phyloP scores from a whole-genome alignment of 2,329 filamentous ascomycete species.

The Alternaria gaisen region DNA sequence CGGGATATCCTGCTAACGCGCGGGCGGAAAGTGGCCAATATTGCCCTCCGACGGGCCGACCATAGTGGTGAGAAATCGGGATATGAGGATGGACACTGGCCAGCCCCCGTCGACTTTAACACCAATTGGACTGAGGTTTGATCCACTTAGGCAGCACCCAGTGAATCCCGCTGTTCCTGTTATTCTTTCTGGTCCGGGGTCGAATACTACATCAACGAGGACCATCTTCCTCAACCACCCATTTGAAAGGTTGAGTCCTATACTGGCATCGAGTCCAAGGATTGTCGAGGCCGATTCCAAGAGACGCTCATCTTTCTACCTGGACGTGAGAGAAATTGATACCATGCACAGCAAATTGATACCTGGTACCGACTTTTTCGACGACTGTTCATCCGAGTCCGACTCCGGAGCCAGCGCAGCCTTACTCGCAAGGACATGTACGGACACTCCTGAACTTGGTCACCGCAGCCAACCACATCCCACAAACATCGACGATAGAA shows the following conservation, averaged over 20 bases:
- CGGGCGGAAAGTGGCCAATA: background rate
- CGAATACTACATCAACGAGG: constrained; percentile 19
- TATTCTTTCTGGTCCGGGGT: constrained; percentile 14
- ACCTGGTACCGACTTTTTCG: constrained; percentile 42
- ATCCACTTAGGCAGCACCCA: constrained; percentile 21
- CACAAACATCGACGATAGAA: background rate
- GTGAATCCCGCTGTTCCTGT: constrained; percentile 13
- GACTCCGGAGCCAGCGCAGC: constrained; percentile 38
- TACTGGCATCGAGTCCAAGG: constrained; percentile 40
- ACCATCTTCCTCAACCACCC: constrained; percentile 37
- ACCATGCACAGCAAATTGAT: constrained; percentile 31
- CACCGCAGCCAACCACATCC: constrained; percentile 16
- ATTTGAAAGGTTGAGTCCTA: constrained; percentile 39
- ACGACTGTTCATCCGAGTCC: constrained; percentile 34
- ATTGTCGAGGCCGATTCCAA: constrained; percentile 33
- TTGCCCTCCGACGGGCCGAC: background rate
- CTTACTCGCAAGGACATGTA: constrained; percentile 25
- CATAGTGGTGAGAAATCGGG: background rate
- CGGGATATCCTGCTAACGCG: constrained; percentile 7
- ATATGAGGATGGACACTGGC: constrained; percentile 14
- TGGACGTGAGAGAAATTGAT: constrained; percentile 32
- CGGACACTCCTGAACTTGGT: constrained; percentile 5
- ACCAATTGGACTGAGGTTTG: constrained; percentile 5
- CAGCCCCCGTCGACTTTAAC: background rate
- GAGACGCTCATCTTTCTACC: constrained; percentile 34